Conservation (phyloP, 352 stramenopile species). For the Elongisporangium anandrum region DNA sequence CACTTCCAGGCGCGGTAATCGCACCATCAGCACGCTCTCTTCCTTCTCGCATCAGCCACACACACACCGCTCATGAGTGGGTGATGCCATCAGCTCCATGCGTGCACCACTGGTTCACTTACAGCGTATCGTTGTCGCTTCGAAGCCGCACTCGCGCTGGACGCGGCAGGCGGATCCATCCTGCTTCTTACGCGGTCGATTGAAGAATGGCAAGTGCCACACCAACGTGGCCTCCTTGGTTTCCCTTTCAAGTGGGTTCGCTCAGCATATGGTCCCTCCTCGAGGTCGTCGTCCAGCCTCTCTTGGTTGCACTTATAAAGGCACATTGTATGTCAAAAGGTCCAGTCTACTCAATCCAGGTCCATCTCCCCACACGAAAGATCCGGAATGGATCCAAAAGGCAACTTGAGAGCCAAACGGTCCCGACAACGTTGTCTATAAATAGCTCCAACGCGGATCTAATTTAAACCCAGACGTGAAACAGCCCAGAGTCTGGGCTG, state of each 20-base stretch:
- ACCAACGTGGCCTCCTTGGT: neutral
- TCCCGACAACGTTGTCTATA: neutral
- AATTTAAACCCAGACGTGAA: neutral
- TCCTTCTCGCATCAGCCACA: neutral
- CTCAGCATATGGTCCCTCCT: neutral
- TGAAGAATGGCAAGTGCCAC: neutral
- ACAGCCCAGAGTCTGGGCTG: neutral
- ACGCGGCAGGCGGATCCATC: neutral
- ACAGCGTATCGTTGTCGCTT: neutral
- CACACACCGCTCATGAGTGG: neutral
- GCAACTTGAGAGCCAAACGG: neutral
- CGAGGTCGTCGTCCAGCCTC: neutral
- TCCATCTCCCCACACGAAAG: neutral
- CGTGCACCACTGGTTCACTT: neutral
- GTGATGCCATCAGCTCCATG: neutral
- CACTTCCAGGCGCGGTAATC: neutral
- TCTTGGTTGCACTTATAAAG: neutral
- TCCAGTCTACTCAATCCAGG: neutral
- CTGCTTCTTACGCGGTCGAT: neutral
- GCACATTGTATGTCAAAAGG: neutral
- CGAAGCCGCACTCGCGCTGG: too few relatives aligned
- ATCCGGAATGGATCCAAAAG: neutral
- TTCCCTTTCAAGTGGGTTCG: neutral
- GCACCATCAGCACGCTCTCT: neutral
- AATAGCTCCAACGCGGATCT: neutral